These are phyloP conservation scores for Drechslerella stenobrocha DNA, from an alignment of 2,329 filamentous ascomycete species.

Conservation along the genomic window DNA sequence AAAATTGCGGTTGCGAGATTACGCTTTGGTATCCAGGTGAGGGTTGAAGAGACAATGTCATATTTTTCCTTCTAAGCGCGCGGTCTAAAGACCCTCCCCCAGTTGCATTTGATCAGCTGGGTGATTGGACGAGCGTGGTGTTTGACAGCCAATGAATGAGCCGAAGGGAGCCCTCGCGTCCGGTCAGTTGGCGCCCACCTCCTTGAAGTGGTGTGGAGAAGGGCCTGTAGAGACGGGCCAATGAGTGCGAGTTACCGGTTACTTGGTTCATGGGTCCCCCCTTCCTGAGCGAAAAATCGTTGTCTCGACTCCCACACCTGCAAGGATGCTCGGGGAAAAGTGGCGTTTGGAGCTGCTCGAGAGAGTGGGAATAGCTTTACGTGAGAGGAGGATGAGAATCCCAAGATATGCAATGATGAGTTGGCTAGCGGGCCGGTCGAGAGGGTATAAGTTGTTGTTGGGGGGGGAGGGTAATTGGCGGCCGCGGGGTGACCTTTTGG, in stretches of 20 bases:
- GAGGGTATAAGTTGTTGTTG: constrained; percentile 40
- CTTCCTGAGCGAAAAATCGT: constrained; percentile 46
- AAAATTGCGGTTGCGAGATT: not conserved
- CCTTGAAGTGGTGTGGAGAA: constrained; percentile 47
- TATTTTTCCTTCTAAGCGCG: constrained; percentile 46
- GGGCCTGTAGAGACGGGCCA: constrained; percentile 35
- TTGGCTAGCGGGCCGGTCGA: constrained; percentile 39
- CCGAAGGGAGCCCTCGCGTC: constrained; percentile 38
- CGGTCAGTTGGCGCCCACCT: constrained; percentile 48
- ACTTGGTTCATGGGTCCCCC: constrained; percentile 50
- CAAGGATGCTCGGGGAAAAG: constrained; percentile 29
- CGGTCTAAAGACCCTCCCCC: constrained; percentile 40
- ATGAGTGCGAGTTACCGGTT: constrained; percentile 43
- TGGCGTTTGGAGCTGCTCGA: constrained; percentile 41
- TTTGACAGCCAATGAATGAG: constrained; percentile 30
- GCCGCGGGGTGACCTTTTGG: not conserved
- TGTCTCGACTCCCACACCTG: constrained; percentile 17
- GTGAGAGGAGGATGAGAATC: constrained; percentile 22
- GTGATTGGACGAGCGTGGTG: constrained; percentile 28
- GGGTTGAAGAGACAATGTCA: not conserved
- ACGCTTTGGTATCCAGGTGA: too few species aligned
- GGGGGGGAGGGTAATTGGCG: constrained; percentile 7
- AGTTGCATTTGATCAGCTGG: constrained; percentile 47
- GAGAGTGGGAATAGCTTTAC: constrained; percentile 9
- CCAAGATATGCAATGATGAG: constrained; percentile 43